A percentile compares a stretch with the other conserved stretches of the same genome.
Conservation (phyloP, 805 yeast species). For the Ogataea nakhonphanomensis region DNA sequence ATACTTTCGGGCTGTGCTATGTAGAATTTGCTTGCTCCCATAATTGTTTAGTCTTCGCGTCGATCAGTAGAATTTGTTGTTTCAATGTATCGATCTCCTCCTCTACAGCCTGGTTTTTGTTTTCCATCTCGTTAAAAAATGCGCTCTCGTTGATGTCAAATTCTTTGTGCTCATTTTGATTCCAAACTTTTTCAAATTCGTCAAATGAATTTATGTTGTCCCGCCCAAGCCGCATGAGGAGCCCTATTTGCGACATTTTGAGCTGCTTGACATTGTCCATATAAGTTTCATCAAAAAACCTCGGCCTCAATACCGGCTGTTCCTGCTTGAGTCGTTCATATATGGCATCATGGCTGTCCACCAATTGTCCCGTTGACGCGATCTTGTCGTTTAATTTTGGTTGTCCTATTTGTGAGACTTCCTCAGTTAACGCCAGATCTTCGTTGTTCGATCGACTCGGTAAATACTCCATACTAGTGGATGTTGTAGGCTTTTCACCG, state of each 20-base stretch:
- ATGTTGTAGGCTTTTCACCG: slow-evolving; percentile 6
- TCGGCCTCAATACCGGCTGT: slow-evolving; percentile 47
- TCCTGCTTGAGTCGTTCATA: slow-evolving; percentile 84
- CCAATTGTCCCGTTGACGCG: slow-evolving; percentile 54
- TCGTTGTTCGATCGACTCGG: slow-evolving; percentile 16
- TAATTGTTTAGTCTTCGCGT: slow-evolving; percentile 39
- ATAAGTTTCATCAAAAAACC: slow-evolving; percentile 52
- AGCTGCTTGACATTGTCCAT: slow-evolving; percentile 48
- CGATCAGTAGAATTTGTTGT: slow-evolving; percentile 45
- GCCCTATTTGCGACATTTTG: slow-evolving; percentile 52
- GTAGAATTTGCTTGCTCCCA: slow-evolving; percentile 34
- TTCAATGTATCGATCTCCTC: slow-evolving; percentile 50
- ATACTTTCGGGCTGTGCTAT: slow-evolving; percentile 9
- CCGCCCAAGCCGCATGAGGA: slow-evolving; percentile 40
- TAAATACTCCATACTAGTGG: slow-evolving; percentile 18
- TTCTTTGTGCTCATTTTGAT: slow-evolving; percentile 5
- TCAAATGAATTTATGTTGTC: slow-evolving; percentile 29
- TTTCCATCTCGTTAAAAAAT: slow-evolving; percentile 49
- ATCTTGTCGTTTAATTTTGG: slow-evolving; percentile 43
- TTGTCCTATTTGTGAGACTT: slow-evolving; percentile 18
- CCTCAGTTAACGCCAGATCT: slow-evolving; percentile 6
- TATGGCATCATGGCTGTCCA: slow-evolving; percentile 75
- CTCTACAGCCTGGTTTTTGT: slow-evolving; percentile 48
- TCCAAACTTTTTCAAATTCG: slow-evolving; percentile 31
- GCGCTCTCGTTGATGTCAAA: slow-evolving; percentile 35